Evolutionary conservation across 2,329 filamentous ascomycete species (phyloP).

Genomic region (Neophaeococcomyces aloes): DNA sequence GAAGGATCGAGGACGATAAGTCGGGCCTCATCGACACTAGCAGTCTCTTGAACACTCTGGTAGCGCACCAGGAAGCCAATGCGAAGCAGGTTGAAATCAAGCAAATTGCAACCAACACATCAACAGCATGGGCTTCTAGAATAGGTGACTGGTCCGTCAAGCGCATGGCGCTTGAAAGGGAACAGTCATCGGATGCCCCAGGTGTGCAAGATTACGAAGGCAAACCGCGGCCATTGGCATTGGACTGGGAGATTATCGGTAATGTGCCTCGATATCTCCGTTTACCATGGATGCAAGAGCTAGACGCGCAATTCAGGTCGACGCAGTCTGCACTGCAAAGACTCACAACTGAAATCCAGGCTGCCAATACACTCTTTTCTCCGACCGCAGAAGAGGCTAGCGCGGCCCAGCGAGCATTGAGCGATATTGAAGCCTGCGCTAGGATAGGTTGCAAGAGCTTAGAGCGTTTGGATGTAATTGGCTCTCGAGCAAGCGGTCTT

Average conservation of each 20-base stretch:
- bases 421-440: conserved; percentile 19
- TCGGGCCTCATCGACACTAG: conserved; percentile 17
- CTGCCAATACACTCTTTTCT: conserved; percentile 35
- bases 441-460: neutral
- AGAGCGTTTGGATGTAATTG: conserved; percentile 35
- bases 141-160: neutral
- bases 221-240: conserved; percentile 8
- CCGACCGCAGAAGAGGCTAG: conserved; percentile 35
- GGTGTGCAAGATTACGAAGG: conserved; percentile 9
- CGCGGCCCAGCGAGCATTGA: conserved; percentile 21
- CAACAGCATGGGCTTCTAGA: neutral
- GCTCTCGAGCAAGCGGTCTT: conserved; percentile 45
- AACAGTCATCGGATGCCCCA: neutral
- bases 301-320: conserved; percentile 11
- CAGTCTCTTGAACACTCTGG: conserved; percentile 27
- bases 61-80: conserved; percentile 27
- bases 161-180: neutral
- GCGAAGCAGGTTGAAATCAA: neutral
- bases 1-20: neutral
- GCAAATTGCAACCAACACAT: neutral
- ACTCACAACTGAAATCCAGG: conserved; percentile 37
- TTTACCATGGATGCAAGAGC: conserved; percentile 27
- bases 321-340: conserved; percentile 21
- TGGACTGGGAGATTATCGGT: conserved; percentile 12
- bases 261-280: conserved; percentile 13